Evolutionary conservation across 2,329 filamentous ascomycete genomes (phyloP), one percentile per base, ranked within the genome.

Genomic region (Diaporthe sp.): DNA sequence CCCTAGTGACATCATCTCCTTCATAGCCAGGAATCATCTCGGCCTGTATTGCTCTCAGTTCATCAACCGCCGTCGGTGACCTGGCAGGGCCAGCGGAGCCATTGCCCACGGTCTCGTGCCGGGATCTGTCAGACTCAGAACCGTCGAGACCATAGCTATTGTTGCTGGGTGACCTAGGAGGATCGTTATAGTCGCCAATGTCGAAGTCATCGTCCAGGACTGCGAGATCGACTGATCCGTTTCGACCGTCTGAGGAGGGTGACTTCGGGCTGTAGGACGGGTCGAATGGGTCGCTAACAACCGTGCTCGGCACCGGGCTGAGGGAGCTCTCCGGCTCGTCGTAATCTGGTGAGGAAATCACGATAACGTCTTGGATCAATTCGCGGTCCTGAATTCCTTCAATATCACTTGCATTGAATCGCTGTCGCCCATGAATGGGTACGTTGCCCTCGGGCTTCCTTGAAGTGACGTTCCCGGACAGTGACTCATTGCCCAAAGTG

Each of bases 181-280:
- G 42, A 50, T 22, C 19, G 19, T 66, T 66, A 30, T 50, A 66
- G 42, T 66, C 61, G 3, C 30, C 61, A 19, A 50, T 66, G 28
- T 66, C 61, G 19, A 50, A 35, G 4, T 66, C 42, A 4, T 66
- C 42, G 2, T 30, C 28, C 19, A 35, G 2, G 2, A 4, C 6
- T 10, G 28, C 35, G 28, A 10, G 28, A 7, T 50, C 42, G 28
- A 15, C 17, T 33, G 61, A 50, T 15, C 15, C 3, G 42, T 33
- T 15, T 50, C 28, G 40, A 35, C 3, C 28, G 22, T 45, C 42
- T 2, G 61, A 35, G 0, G 61, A n/a, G 3, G 42, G 22, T 6
- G 61, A 50, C 42, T 9, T 30, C 1, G 61, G 40, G 42, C 61
- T 66, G 28, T 50, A 35, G 61, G 40, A 35, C 22, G 61, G 42